Percentiles rank a stretch among this genome's conserved stretches.
Evolutionary conservation across 2,329 filamentous ascomycete species (phyloP).

Genomic region (Aureobasidium musti): DNA sequence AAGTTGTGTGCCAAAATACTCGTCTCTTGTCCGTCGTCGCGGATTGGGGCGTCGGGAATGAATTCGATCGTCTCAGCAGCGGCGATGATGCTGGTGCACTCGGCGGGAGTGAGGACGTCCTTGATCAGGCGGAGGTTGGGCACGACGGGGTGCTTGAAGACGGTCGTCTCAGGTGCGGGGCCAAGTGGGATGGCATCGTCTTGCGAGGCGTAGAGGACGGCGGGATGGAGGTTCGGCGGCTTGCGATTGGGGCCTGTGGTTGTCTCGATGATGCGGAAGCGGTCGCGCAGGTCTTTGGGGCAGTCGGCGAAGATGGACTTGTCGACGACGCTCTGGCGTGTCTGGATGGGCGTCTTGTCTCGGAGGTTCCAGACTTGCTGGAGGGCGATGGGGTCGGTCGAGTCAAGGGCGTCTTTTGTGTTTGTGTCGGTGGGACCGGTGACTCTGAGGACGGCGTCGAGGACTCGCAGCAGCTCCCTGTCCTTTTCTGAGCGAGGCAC

Average conservation of each 20-base stretch:
- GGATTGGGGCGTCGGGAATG: conserved; percentile 66
- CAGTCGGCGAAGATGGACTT: conserved; percentile 54
- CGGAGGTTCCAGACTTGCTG: conserved; percentile 65
- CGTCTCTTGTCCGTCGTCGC: conserved; percentile 62
- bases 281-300: conserved; percentile 44
- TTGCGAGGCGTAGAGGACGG: conserved; percentile 63
- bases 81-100: conserved; percentile 67
- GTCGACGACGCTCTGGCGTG: conserved; percentile 62
- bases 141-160: conserved; percentile 63
- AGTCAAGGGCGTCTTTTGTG: conserved; percentile 38
- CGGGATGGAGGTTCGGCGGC: conserved; percentile 67
- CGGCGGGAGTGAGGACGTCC: conserved; percentile 60
- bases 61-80: conserved; percentile 67
- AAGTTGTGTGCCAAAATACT: conserved; percentile 72
- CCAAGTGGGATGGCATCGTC: conserved; percentile 59
- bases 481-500: conserved; percentile 51
- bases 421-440: conserved; percentile 62
- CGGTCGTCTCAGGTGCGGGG: conserved; percentile 51
- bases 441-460: conserved; percentile 65
- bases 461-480: conserved; percentile 59
- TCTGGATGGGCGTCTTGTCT: conserved; percentile 45
- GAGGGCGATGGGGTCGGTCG: conserved; percentile 56
- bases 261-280: conserved; percentile 62
- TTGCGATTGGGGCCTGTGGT: conserved; percentile 63
- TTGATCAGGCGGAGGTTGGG: conserved; percentile 62